A percentile compares a stretch with the other conserved stretches of the same genome.
Conservation (phyloP, 2,329 filamentous ascomycete species). For the Ilyonectria robusta region DNA sequence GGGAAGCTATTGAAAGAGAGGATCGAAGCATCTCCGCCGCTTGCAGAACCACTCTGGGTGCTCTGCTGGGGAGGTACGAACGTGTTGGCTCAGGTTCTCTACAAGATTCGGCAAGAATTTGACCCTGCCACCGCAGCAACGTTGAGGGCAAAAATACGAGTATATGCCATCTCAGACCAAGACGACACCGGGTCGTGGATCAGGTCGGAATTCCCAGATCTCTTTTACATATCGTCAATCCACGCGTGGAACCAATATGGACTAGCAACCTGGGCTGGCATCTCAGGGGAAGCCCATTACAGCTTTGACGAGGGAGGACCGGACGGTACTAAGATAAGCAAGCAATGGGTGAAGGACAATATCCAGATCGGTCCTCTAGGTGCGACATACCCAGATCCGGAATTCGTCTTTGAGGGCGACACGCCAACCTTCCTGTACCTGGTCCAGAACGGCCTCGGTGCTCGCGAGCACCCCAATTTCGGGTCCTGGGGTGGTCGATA, state of each 20-base stretch:
- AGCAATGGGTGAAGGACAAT: conserved; percentile 65
- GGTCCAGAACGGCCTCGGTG: conserved; percentile 50
- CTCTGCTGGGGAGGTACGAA: conserved; percentile 68
- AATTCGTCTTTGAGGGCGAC: conserved; percentile 66
- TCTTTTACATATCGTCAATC: conserved; percentile 68
- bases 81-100: conserved; percentile 63
- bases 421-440: conserved; percentile 63
- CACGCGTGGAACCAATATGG: conserved; percentile 70
- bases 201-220: conserved; percentile 63
- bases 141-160: conserved; percentile 59
- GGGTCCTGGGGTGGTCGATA: conserved; percentile 66
- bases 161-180: conserved; percentile 71
- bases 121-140: conserved; percentile 48
- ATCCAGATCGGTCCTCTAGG: conserved; percentile 65
- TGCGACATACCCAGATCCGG: conserved; percentile 58
- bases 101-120: conserved; percentile 51
- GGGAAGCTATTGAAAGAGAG: conserved; percentile 56
- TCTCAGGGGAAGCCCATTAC: conserved; percentile 56
- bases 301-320: conserved; percentile 47
- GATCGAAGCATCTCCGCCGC: conserved; percentile 39
- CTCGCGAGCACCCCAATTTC: conserved; percentile 60
- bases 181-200: conserved; percentile 71
- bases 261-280: conserved; percentile 68
- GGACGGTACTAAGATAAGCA: conserved; percentile 61
- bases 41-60: conserved; percentile 47